These are phyloP conservation scores for Silene coronaria DNA, from an alignment of 179 eudicot genomes.

Conservation along the genomic window DNA sequence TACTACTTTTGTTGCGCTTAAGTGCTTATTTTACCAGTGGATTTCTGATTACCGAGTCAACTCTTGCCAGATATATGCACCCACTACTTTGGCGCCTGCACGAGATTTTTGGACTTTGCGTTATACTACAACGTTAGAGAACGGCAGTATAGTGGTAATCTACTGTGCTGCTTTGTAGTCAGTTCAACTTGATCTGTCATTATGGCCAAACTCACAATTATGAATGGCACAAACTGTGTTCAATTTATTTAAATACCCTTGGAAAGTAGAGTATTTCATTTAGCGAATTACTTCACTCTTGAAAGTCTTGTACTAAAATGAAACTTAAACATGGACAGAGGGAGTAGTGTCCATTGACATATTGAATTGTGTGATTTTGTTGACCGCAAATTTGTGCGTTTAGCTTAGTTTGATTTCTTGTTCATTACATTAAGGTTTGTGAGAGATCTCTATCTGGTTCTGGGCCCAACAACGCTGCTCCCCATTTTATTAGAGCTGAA, in stretches of 20 bases:
- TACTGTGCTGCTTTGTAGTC: background rate
- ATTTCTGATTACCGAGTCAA: background rate
- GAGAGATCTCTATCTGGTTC: constrained; percentile 74
- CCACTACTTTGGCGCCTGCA: constrained; percentile 91
- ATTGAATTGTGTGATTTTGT: background rate
- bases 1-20: background rate
- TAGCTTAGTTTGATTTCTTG: constrained; percentile 13
- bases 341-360: too few relatives aligned
- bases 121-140: constrained; percentile 76
- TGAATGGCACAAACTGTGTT: too few relatives aligned
- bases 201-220: too few relatives aligned
- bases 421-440: constrained; percentile 54
- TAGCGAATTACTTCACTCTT: too few relatives aligned
- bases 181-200: too few relatives aligned
- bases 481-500: constrained; percentile 67
- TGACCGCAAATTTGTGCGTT: background rate
- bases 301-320: too few relatives aligned
- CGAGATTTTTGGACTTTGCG: constrained; percentile 94
- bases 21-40: background rate
- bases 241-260: too few relatives aligned
- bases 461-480: background rate
- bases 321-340: too few relatives aligned
- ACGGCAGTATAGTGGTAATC: constrained; percentile 95
- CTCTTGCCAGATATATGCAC: constrained; percentile 68
- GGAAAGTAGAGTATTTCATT: too few relatives aligned